Percentiles rank a stretch among this genome's conserved stretches.
These are phyloP conservation scores for Jatropha podagrica DNA, from an alignment of 441 rosid species.

Conservation along the genomic window DNA sequence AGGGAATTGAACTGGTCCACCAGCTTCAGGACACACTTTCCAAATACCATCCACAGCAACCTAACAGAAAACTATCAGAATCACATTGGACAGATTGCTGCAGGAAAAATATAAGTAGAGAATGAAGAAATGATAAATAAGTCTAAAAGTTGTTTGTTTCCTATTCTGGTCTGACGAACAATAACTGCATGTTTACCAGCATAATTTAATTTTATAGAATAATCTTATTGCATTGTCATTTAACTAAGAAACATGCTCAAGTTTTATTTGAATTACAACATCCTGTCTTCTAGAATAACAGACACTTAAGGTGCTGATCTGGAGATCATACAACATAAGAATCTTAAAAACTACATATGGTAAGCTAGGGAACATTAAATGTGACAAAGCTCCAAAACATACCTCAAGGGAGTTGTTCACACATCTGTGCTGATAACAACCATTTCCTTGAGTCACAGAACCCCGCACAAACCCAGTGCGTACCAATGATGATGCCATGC, in stretches of 20 bases:
- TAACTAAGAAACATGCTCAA: neutral
- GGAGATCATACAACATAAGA: neutral
- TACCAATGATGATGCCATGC: slow-evolving; percentile 94
- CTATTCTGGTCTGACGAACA: neutral
- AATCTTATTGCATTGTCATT: neutral
- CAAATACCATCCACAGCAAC: slow-evolving; percentile 97
- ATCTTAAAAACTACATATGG: neutral
- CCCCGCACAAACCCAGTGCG: slow-evolving; percentile 96
- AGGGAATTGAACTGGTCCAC: slow-evolving; percentile 87
- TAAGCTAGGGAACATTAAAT: neutral
- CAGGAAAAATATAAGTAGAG: neutral
- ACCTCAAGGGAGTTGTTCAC: slow-evolving; percentile 82
- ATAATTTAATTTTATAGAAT: too few species aligned
- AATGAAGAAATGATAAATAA: neutral
- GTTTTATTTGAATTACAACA: too few species aligned
- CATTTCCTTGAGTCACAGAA: slow-evolving; percentile 91
- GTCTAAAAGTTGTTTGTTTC: neutral
- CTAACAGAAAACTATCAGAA: slow-evolving; percentile 39
- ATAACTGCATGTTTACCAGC: neutral
- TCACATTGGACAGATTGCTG: neutral
- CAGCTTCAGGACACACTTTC: slow-evolving; percentile 83
- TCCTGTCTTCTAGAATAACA: neutral
- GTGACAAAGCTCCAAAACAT: slow-evolving; percentile 24
- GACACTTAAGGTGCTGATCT: neutral
- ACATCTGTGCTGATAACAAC: slow-evolving; percentile 97